phyloP scores from a whole-genome alignment of 148 eudicot species.

The Rheum nobile region DNA sequence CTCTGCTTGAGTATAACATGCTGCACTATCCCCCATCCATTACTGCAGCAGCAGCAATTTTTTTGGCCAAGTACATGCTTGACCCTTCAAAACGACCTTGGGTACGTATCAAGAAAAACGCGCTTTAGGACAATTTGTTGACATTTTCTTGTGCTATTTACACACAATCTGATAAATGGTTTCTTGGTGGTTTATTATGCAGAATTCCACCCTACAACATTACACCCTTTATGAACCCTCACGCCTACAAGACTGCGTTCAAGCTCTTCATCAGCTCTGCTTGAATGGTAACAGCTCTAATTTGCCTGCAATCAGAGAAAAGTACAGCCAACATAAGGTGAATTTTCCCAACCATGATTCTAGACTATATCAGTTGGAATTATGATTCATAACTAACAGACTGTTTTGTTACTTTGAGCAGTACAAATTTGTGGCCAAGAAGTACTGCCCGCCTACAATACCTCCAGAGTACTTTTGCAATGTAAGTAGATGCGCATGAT shows the following conservation, averaged over 20 bases:
- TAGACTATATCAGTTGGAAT: too few relatives aligned
- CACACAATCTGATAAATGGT: too few relatives aligned
- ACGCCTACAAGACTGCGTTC: slow-evolving; percentile 55
- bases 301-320: slow-evolving; percentile 82
- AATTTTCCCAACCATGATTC: too few relatives aligned
- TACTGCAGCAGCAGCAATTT: slow-evolving; percentile 77
- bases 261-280: slow-evolving; percentile 64
- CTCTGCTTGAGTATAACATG: slow-evolving; percentile 80
- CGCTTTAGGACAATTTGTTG: too few relatives aligned
- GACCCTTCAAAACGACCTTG: slow-evolving; percentile 63
- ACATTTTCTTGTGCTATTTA: too few relatives aligned
- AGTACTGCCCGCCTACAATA: slow-evolving; percentile 67
- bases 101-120: too few relatives aligned
- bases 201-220: slow-evolving; percentile 69
- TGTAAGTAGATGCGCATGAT: too few relatives aligned
- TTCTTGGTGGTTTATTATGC: slow-evolving; percentile 18
- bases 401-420: too few relatives aligned
- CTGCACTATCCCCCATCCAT: slow-evolving; percentile 71
- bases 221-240: slow-evolving; percentile 76
- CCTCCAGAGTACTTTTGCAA: slow-evolving; percentile 74
- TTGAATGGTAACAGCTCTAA: slow-evolving; percentile 42
- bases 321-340: slow-evolving; percentile 93
- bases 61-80: slow-evolving; percentile 67
- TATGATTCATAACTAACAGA: too few relatives aligned
- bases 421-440: slow-evolving; percentile 92